phyloP scores from a whole-genome alignment of 2,329 filamentous ascomycete genomes.

The Cytospora schulzeri region DNA sequence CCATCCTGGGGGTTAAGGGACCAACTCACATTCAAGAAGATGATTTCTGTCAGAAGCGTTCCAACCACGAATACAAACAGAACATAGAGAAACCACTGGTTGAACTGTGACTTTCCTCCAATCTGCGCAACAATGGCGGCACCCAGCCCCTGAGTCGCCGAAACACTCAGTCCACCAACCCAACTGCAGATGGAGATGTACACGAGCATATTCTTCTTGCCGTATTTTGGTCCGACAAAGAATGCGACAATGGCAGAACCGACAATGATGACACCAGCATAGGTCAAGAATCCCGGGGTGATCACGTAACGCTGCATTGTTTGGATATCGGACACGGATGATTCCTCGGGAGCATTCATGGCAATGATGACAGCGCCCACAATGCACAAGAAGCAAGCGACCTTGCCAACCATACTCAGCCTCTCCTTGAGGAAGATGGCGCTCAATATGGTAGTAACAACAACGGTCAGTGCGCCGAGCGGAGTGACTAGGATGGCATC shows the following conservation, averaged over 20 bases:
- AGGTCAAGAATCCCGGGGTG: conserved; percentile 81
- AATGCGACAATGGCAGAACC: conserved; percentile 72
- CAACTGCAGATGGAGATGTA: conserved; percentile 96
- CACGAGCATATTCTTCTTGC: conserved; percentile 96
- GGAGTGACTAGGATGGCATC: conserved; percentile 55
- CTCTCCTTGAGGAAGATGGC: conserved; percentile 96
- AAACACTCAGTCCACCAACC: conserved; percentile 91
- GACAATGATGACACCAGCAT: conserved; percentile 79
- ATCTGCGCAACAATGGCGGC: conserved; percentile 88
- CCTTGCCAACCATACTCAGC: conserved; percentile 92
- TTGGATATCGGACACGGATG: conserved; percentile 83
- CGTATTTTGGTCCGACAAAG: conserved; percentile 84
- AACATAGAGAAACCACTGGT: conserved; percentile 96
- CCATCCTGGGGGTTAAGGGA: not conserved
- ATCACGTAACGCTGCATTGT: conserved; percentile 90
- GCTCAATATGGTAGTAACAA: conserved; percentile 86
- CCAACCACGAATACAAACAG: conserved; percentile 84
- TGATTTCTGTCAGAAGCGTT: conserved; percentile 91
- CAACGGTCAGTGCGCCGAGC: conserved; percentile 68
- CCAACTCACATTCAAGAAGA: conserved; percentile 87
- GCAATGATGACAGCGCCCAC: conserved; percentile 92
- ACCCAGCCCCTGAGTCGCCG: conserved; percentile 90
- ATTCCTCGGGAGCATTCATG: conserved; percentile 86
- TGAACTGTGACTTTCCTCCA: conserved; percentile 82
- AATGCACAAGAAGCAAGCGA: conserved; percentile 94